Conservation (phyloP, 257 asterid species). For the Ballota nigra region DNA sequence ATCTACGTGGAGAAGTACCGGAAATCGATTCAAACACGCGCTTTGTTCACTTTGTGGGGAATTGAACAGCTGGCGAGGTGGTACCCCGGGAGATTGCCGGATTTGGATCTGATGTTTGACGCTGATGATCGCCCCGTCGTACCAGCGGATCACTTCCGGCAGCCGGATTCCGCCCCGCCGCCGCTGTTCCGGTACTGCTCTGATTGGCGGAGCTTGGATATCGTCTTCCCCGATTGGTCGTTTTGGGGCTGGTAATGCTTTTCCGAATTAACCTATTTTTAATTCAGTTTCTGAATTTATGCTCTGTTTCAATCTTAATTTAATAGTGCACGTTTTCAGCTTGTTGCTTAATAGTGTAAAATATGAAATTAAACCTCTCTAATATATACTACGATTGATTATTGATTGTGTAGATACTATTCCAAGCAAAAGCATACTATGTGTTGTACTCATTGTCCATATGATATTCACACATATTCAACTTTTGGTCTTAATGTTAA, state of each 20-base stretch:
- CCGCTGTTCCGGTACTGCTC: slow-evolving; percentile 86
- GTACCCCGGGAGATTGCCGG: slow-evolving; percentile 66
- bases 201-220: slow-evolving; percentile 68
- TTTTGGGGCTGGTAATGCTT: slow-evolving; percentile 91
- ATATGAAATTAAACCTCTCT: neutral
- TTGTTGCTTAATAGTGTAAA: neutral
- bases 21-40: slow-evolving; percentile 61
- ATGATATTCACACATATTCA: too few relatives aligned
- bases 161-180: slow-evolving; percentile 49
- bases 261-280: neutral
- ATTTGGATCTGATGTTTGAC: slow-evolving; percentile 70
- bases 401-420: neutral
- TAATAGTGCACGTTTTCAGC: neutral
- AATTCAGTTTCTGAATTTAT: neutral
- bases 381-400: neutral
- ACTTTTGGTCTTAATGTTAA: neutral
- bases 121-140: slow-evolving; percentile 58
- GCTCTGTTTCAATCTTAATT: neutral
- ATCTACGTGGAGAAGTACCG: slow-evolving; percentile 57
- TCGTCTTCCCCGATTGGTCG: slow-evolving; percentile 92
- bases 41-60: slow-evolving; percentile 63
- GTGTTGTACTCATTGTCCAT: too few relatives aligned
- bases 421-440: too few relatives aligned
- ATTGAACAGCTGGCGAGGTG: slow-evolving; percentile 53
- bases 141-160: slow-evolving; percentile 26